Evolutionary conservation across 768 basidiomycete species (phyloP).

Genomic region (Macrolepiota dolichaula): DNA sequence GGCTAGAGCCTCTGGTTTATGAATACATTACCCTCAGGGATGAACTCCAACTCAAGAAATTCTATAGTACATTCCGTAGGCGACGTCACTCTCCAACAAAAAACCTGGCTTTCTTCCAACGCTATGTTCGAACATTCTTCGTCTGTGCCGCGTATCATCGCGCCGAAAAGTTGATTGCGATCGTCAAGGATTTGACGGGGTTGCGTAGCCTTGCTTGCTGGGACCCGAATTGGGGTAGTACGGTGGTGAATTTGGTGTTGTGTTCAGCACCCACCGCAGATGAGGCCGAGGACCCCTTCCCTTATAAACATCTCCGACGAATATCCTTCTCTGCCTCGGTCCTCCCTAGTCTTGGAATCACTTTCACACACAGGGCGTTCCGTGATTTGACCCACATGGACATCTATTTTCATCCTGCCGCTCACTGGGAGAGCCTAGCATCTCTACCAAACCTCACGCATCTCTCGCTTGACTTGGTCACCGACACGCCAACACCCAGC

Average conservation of each 20-base stretch:
- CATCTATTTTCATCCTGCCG: neutral
- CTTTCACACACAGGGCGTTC: slow-evolving; percentile 6
- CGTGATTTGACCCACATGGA: slow-evolving; percentile 9
- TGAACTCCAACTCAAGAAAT: neutral
- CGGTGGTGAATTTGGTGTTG: neutral
- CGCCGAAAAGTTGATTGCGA: neutral
- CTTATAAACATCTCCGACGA: neutral
- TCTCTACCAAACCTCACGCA: slow-evolving; percentile 1
- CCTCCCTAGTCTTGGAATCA: neutral
- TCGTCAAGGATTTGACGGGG: neutral
- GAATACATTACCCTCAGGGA: neutral
- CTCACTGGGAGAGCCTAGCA: slow-evolving; percentile 5
- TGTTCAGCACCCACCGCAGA: neutral
- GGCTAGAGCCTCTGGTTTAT: slow-evolving; percentile 10
- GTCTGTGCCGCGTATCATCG: neutral
- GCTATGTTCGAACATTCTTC: slow-evolving; percentile 6
- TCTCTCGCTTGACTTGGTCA: slow-evolving; percentile 6
- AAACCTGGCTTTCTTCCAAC: neutral
- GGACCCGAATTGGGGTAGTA: slow-evolving; percentile 3
- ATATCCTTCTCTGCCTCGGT: slow-evolving; percentile 8
- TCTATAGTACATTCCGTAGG: slow-evolving; percentile 4
- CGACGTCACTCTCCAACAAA: neutral
- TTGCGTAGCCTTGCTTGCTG: slow-evolving; percentile 8
- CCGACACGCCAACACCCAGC: neutral
- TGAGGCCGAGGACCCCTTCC: slow-evolving; percentile 1